phyloP scores from a whole-genome alignment of 2,329 filamentous ascomycete species.

The Penicillium sp. region DNA sequence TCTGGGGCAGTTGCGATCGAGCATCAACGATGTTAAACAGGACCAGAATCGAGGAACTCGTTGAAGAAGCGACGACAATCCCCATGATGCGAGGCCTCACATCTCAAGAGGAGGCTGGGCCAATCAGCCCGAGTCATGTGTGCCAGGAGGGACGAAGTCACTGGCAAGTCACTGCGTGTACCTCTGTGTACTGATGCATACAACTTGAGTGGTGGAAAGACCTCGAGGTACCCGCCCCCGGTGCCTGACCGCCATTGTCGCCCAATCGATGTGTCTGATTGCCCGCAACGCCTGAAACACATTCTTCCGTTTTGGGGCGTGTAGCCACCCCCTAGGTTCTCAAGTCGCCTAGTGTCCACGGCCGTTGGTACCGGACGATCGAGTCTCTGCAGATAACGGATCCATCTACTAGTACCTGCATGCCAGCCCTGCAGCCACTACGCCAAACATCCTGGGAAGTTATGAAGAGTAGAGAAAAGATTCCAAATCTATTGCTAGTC shows the following conservation, averaged over 20 bases:
- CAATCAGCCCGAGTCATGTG: conserved; percentile 24
- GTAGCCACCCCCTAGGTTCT: background rate
- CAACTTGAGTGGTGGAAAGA: background rate
- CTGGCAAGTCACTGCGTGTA: background rate
- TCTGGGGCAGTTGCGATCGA: conserved; percentile 3
- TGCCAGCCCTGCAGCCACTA: background rate
- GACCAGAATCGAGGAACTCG: conserved; percentile 1
- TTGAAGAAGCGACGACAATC: conserved; percentile 4
- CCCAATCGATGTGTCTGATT: conserved; percentile 18
- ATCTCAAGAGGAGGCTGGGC: conserved; percentile 28
- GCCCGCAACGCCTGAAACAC: conserved; percentile 8
- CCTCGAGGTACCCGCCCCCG: background rate
- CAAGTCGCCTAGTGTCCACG: too few relatives aligned
- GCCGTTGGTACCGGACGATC: background rate
- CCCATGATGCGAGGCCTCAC: conserved; percentile 8
- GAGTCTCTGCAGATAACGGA: background rate
- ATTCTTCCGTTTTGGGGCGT: background rate
- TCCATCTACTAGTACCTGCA: background rate
- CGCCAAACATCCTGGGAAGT: conserved; percentile 17
- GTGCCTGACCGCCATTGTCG: conserved; percentile 26
- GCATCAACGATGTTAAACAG: conserved; percentile 4
- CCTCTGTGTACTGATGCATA: background rate
- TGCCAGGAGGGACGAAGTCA: background rate
- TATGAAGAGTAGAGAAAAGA: conserved; percentile 20
- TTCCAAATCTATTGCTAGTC: conserved; percentile 35